Evolutionary conservation across 805 yeast species (phyloP), one percentile per base, ranked within the genome.

Genomic region (Candida ascalaphidarum): DNA sequence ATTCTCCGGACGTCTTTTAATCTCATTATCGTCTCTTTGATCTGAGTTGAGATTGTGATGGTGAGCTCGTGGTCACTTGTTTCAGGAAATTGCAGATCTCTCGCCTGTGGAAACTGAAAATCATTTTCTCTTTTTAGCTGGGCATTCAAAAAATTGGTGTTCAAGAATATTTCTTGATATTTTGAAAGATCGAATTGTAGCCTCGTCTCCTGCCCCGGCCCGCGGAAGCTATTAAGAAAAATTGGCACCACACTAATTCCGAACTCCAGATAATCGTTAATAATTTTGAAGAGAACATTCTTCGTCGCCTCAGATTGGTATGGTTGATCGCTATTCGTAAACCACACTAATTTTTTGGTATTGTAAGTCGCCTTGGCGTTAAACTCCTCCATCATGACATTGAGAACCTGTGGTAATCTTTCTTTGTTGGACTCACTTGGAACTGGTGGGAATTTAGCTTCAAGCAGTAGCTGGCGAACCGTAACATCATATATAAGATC

Each of bases 271-370:
- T 76, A 63, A 48, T 81, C 92, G 22, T 67, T 65, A 10, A 80
- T 63, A 4, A 77, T 58, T 12, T 69, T 70, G 38, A 77, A 67
- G 14, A 83, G 55, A 5, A 71, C 56, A 25, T 59, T 61, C 40
- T 66, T 67, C 3, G 61, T 54, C 11, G 65, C 58, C 6, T 57
- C 41, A 6, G 58, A 56, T 29, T 61, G 60, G 36, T 56, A 68
- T 0, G 96, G 96, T 25, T 52, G 53, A 39, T 81, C 92, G 46
- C 79, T 75, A 46, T 78, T 81, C 0, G 95, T 83, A 43, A 86
- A 72, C 45, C 85, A 55, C 37, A 84, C 68, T 3, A 83, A 53
- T 41, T 80, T 76, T 38, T 70, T 72, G 24, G 65, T 65, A 27
- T 72, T 71, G 47, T 66, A 78, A 16, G 39, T 44, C 22, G 66